Base-by-base conservation (phyloP, 176 grass and related monocot species). In the Carex myosuroides region DNA sequence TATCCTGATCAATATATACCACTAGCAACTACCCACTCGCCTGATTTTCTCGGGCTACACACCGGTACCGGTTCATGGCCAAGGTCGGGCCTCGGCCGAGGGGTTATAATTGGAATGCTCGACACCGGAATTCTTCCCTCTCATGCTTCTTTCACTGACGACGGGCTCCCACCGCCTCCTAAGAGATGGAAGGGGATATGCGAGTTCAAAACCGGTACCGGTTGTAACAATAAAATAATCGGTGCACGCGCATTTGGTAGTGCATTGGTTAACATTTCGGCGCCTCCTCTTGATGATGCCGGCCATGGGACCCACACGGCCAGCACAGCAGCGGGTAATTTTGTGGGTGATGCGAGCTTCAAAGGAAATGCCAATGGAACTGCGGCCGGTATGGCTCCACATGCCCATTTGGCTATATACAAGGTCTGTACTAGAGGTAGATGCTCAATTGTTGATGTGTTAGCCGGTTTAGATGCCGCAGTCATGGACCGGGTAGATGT, bases 271-370 rank as follows among this genome's bases (percentile, higher is more conserved):
- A 95, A 92, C 80, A 78, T 87, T 21, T 83, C 91, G 5, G 91
- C 85, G 54, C 92, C 92, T 69, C 92, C 92, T 1, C 55, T 90
- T 11, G 92, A 97, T 59, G 94, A 97, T 73, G 83, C 87, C 0
- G 94, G 92, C 0, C 94, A 94, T 57, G 94, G 94, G 70, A 97
- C 94, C 24, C 94, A 97, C 85, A 91, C 88, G 2, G 94, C 94
- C 3, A 90, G 92, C 90, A 92, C 89, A 0, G 92, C 94, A 18
- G 94, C 92, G 0, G 92, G 94, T 2, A 97, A 89, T 87, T 97
- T 94, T 77, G 94, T 97, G 3, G 75, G 84, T 59, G 90, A 91
- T 83, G 94, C 92, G 13, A 91, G 85, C 66, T 72, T 92, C n/a
- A 73, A 87, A 17, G 94, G 94, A 73, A 92, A 91, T 83, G 94